Evolutionary conservation across 2,329 filamentous ascomycete genomes (phyloP).

Genomic region (Metarhizium robertsii): DNA sequence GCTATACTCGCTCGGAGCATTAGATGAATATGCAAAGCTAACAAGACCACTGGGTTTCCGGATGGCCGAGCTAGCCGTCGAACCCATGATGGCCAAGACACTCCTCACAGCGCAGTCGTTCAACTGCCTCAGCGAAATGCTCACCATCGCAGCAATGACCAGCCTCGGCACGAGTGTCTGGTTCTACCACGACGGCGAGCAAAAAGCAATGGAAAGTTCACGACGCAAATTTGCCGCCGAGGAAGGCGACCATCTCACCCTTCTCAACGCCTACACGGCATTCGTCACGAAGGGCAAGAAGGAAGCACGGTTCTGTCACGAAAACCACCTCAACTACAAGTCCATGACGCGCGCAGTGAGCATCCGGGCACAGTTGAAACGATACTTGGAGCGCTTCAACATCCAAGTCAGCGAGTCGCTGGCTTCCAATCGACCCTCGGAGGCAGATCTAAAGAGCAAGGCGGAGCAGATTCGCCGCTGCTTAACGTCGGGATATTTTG

Average conservation of each 20-base stretch:
- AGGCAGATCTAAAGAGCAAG: slow-evolving; percentile 25
- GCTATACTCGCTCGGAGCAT: slow-evolving; percentile 73
- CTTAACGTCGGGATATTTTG: slow-evolving; percentile 83
- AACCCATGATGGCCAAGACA: slow-evolving; percentile 92
- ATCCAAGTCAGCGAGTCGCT: slow-evolving; percentile 58
- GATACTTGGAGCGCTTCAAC: slow-evolving; percentile 79
- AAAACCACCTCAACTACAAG: slow-evolving; percentile 82
- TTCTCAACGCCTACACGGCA: slow-evolving; percentile 86
- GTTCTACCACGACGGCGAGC: slow-evolving; percentile 70
- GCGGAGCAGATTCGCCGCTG: slow-evolving; percentile 74
- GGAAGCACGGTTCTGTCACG: slow-evolving; percentile 76
- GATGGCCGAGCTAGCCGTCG: slow-evolving; percentile 89
- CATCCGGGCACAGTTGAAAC: slow-evolving; percentile 75
- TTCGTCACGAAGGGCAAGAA: slow-evolving; percentile 79
- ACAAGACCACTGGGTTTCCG: slow-evolving; percentile 78
- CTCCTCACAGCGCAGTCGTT: slow-evolving; percentile 68
- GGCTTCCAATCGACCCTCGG: slow-evolving; percentile 20
- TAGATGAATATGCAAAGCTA: slow-evolving; percentile 85
- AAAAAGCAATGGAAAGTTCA: slow-evolving; percentile 63
- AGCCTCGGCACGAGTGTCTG: slow-evolving; percentile 76
- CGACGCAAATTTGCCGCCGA: slow-evolving; percentile 79
- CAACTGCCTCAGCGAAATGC: slow-evolving; percentile 72
- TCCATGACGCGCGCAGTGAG: slow-evolving; percentile 73
- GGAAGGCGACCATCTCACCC: slow-evolving; percentile 87
- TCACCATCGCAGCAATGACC: slow-evolving; percentile 91